These are phyloP conservation scores for Anastatica hierochuntica DNA, from an alignment of 345 rosid genomes.

Conservation along the genomic window DNA sequence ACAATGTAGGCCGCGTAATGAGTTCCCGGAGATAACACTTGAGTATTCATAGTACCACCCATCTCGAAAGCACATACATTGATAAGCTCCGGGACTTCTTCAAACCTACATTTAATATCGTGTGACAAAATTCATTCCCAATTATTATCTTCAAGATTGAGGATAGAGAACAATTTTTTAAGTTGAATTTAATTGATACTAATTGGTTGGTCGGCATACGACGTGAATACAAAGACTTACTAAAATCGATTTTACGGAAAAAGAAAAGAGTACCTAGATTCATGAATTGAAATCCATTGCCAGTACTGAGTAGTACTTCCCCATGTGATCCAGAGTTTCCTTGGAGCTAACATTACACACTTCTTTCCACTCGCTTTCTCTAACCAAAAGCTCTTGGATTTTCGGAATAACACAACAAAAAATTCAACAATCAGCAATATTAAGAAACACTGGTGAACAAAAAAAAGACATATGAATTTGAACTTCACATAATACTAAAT, in stretches of 20 bases:
- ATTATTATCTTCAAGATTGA: too few species aligned
- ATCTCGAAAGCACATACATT: conserved; percentile 14
- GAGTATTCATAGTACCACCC: conserved; percentile 5
- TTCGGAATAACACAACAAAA: too few species aligned
- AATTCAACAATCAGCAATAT: background rate
- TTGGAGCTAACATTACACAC: background rate
- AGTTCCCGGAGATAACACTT: background rate
- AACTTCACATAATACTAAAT: too few species aligned
- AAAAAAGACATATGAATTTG: too few species aligned
- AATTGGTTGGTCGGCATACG: too few species aligned
- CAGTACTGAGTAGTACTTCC: background rate
- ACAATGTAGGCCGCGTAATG: conserved; percentile 11
- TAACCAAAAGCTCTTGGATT: conserved; percentile 1
- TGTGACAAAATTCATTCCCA: too few species aligned
- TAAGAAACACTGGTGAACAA: too few species aligned
- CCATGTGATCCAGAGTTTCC: background rate
- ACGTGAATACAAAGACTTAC: too few species aligned
- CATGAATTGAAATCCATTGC: background rate
- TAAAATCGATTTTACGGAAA: too few species aligned
- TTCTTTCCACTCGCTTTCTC: background rate
- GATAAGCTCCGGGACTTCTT: background rate
- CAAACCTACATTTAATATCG: background rate
- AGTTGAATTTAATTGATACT: too few species aligned
- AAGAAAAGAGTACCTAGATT: background rate
- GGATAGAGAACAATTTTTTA: too few species aligned